These are phyloP conservation scores for Salinomyces thailandicus DNA, from an alignment of 2,329 filamentous ascomycete species.

Conservation along the genomic window DNA sequence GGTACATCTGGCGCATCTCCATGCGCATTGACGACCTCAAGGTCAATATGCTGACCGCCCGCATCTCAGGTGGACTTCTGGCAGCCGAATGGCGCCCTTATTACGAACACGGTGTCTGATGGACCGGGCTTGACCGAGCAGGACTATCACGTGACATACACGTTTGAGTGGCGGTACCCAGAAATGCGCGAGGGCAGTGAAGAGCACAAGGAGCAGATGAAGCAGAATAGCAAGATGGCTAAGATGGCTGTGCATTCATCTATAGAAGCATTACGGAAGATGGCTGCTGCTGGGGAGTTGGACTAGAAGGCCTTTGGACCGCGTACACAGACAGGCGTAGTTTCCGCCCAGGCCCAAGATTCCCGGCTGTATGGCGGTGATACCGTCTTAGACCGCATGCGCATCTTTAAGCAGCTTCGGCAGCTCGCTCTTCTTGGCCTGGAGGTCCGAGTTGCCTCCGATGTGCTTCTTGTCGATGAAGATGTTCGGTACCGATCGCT, in stretches of 20 bases:
- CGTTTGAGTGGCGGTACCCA: slow-evolving; percentile 33
- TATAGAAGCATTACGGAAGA: slow-evolving; percentile 34
- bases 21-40: neutral
- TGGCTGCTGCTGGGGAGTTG: slow-evolving; percentile 21
- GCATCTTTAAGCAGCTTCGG: slow-evolving; percentile 53
- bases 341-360: too few relatives aligned
- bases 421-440: slow-evolving; percentile 55
- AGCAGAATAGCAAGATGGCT: slow-evolving; percentile 13
- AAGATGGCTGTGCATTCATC: slow-evolving; percentile 34
- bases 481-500: slow-evolving; percentile 90
- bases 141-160: slow-evolving; percentile 37
- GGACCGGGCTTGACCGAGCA: slow-evolving; percentile 24
- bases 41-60: neutral
- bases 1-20: slow-evolving; percentile 24
- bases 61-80: slow-evolving; percentile 35
- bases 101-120: slow-evolving; percentile 36
- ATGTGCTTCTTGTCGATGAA: slow-evolving; percentile 88
- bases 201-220: slow-evolving; percentile 22
- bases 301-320: neutral
- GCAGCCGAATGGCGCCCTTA: slow-evolving; percentile 32
- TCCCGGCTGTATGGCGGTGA: neutral
- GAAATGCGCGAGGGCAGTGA: slow-evolving; percentile 27
- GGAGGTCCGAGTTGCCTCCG: slow-evolving; percentile 86
- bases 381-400: slow-evolving; percentile 45
- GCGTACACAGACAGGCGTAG: neutral